A percentile compares a stretch with the other conserved stretches of the same genome.
These are phyloP conservation scores for Capronia coronata DNA, from an alignment of 2,329 filamentous ascomycete genomes.

Conservation along the genomic window DNA sequence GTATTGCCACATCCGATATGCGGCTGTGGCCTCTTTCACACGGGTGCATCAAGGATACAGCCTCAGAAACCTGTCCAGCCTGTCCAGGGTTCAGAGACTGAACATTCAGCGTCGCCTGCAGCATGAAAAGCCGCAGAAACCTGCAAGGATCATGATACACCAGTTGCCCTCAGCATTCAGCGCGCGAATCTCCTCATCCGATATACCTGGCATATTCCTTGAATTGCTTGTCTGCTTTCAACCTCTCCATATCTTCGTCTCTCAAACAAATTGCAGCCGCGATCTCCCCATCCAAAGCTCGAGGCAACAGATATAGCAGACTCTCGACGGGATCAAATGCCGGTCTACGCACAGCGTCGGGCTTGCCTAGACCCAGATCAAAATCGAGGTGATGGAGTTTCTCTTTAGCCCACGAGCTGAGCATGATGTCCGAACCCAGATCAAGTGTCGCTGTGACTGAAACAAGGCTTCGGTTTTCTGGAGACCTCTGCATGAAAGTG, in stretches of 20 bases:
- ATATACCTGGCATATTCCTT: slow-evolving; percentile 33
- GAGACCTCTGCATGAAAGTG: slow-evolving; percentile 34
- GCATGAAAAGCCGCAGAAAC: too few relatives aligned
- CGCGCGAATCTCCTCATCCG: slow-evolving; percentile 3
- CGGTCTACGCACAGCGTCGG: slow-evolving; percentile 46
- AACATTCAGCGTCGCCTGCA: too few relatives aligned
- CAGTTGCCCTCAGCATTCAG: too few relatives aligned
- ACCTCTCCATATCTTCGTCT: slow-evolving; percentile 43
- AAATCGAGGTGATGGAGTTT: slow-evolving; percentile 46
- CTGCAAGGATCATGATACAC: too few relatives aligned
- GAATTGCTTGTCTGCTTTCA: slow-evolving; percentile 43
- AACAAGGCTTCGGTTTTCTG: slow-evolving; percentile 33
- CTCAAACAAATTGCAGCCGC: slow-evolving; percentile 42
- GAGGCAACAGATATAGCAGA: slow-evolving; percentile 48
- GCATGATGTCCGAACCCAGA: slow-evolving; percentile 41
- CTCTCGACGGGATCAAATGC: slow-evolving; percentile 43
- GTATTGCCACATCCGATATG: too few relatives aligned
- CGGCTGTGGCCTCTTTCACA: too few relatives aligned
- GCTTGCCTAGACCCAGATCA: slow-evolving; percentile 41
- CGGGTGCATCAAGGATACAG: too few relatives aligned
- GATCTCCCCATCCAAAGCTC: slow-evolving; percentile 39
- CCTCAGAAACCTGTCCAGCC: too few relatives aligned
- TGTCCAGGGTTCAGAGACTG: too few relatives aligned
- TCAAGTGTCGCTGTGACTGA: slow-evolving; percentile 37
- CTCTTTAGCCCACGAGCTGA: slow-evolving; percentile 52